Percentiles rank a stretch among this genome's conserved stretches.
These are phyloP conservation scores for Hymenoscyphus albidus DNA, from an alignment of 2,329 filamentous ascomycete species.

Conservation along the genomic window DNA sequence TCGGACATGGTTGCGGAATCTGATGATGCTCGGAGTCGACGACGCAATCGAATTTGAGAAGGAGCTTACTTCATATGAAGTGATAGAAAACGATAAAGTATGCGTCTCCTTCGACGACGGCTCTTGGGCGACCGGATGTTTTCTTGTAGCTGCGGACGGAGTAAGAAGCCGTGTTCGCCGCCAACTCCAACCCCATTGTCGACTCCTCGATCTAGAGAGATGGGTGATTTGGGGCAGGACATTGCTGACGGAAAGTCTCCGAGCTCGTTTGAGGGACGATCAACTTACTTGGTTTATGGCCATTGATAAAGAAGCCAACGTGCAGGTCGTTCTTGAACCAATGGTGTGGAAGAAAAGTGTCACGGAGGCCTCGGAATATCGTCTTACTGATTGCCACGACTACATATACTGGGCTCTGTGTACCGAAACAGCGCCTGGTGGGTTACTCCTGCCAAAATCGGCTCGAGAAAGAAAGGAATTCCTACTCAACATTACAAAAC, in stretches of 20 bases:
- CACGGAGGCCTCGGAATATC: not conserved
- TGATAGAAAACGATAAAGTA: conserved; percentile 19
- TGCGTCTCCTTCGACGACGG: conserved; percentile 32
- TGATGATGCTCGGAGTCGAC: conserved; percentile 28
- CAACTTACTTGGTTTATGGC: conserved; percentile 12
- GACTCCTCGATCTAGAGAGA: conserved; percentile 33
- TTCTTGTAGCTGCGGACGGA: conserved; percentile 36
- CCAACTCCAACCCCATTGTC: conserved; percentile 33
- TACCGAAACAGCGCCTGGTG: not conserved
- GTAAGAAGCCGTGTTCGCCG: conserved; percentile 33
- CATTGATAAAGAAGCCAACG: conserved; percentile 10
- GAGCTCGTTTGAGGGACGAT: conserved; percentile 2
- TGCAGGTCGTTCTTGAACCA: conserved; percentile 8
- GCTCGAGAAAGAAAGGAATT: not conserved
- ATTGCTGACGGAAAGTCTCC: conserved; percentile 1
- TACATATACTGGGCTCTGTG: conserved; percentile 8
- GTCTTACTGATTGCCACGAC: conserved; percentile 3
- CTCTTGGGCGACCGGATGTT: conserved; percentile 24
- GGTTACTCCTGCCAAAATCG: not conserved
- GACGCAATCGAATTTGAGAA: conserved; percentile 34
- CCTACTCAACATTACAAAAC: not conserved
- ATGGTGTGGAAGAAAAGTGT: conserved; percentile 7
- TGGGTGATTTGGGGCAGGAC: conserved; percentile 33
- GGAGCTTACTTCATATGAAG: conserved; percentile 30
- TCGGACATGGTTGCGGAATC: conserved; percentile 33